Evolutionary conservation across 805 yeast species (phyloP).

Genomic region (Cyberlindnera suaveolens): DNA sequence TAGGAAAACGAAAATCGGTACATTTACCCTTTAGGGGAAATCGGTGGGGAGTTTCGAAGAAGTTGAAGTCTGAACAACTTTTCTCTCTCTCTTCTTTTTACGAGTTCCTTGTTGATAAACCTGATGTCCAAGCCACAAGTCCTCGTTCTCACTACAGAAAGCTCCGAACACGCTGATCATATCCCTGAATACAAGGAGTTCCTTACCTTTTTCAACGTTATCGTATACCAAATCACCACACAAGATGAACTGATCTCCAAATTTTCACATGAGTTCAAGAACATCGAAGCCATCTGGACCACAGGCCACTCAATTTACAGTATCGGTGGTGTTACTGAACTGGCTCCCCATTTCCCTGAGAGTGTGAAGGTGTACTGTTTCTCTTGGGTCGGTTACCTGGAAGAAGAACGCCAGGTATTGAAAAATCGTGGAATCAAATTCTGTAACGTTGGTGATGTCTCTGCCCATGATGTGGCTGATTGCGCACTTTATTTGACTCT

Average conservation of each 20-base stretch:
- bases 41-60: too few relatives aligned
- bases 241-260: slow-evolving; percentile 36
- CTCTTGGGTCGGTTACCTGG: slow-evolving; percentile 58
- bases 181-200: slow-evolving; percentile 43
- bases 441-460: slow-evolving; percentile 56
- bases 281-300: slow-evolving; percentile 46
- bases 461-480: slow-evolving; percentile 69
- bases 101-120: neutral
- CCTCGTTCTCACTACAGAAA: slow-evolving; percentile 26
- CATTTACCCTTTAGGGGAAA: too few relatives aligned
- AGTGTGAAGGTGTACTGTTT: slow-evolving; percentile 42
- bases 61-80: too few relatives aligned
- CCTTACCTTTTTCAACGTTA: slow-evolving; percentile 31
- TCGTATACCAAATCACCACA: slow-evolving; percentile 33
- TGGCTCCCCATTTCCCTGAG: slow-evolving; percentile 41
- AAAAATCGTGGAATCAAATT: slow-evolving; percentile 43
- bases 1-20: too few relatives aligned
- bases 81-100: too few relatives aligned
- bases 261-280: slow-evolving; percentile 25
- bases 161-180: slow-evolving; percentile 41
- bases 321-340: slow-evolving; percentile 34
- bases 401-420: slow-evolving; percentile 40
- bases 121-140: slow-evolving; percentile 23
- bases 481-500: slow-evolving; percentile 54
- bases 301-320: slow-evolving; percentile 46